Conservation (phyloP, 768 basidiomycete species). For the Punctularia strigosozonata region DNA sequence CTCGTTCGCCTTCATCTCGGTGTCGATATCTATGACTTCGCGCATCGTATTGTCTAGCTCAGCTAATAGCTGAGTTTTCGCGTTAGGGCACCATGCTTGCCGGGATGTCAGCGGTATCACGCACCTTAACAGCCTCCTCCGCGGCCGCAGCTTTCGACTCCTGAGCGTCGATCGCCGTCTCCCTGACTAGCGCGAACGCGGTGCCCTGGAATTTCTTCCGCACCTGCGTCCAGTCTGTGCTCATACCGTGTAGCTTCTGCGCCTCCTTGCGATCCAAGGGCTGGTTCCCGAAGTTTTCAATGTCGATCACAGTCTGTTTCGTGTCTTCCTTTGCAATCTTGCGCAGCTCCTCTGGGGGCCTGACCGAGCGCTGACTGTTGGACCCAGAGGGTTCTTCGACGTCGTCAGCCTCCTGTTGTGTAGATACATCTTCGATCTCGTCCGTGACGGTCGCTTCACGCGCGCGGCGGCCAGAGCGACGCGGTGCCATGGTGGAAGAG, state of each 20-base stretch:
- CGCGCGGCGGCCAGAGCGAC: too few relatives aligned
- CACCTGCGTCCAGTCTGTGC: conserved; percentile 52
- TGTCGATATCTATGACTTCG: conserved; percentile 46
- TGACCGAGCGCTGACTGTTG: too few relatives aligned
- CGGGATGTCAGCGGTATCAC: conserved; percentile 7
- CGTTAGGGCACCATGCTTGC: not conserved
- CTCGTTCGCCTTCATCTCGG: not conserved
- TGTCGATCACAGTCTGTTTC: too few relatives aligned
- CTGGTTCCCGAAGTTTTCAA: conserved; percentile 51
- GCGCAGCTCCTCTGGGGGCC: too few relatives aligned
- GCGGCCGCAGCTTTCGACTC: conserved; percentile 51
- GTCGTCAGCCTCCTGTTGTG: too few relatives aligned
- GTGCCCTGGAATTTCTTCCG: conserved; percentile 31
- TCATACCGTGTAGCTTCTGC: conserved; percentile 41
- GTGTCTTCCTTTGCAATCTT: too few relatives aligned
- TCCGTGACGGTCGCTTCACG: too few relatives aligned
- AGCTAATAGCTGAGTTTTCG: conserved; percentile 31
- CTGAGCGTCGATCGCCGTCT: conserved; percentile 46
- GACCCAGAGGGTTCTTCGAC: too few relatives aligned
- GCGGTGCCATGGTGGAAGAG: too few relatives aligned
- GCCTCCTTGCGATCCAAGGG: conserved; percentile 46
- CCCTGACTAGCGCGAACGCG: conserved; percentile 32
- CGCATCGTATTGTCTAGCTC: conserved; percentile 61
- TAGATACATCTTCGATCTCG: too few relatives aligned
- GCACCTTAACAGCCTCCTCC: conserved; percentile 39